Conservation (phyloP, 2,329 filamentous ascomycete species). For the Fusarium sacchari region DNA sequence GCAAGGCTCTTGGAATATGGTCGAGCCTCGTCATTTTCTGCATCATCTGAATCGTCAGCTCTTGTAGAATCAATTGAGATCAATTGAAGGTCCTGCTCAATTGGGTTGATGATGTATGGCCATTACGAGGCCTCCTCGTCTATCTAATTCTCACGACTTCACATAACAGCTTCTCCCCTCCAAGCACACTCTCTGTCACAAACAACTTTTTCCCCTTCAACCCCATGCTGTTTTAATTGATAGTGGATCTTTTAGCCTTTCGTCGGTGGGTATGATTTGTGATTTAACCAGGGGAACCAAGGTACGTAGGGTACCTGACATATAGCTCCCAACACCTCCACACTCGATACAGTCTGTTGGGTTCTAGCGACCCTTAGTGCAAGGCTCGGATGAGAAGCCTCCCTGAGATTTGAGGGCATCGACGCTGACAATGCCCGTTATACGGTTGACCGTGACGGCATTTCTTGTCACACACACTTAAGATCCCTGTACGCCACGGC, state of each 20-base stretch:
- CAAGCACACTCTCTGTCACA: constrained; percentile 31
- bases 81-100: constrained; percentile 27
- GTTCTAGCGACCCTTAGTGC: constrained; percentile 36
- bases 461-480: constrained; percentile 31
- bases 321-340: constrained; percentile 35
- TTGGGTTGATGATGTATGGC: not conserved
- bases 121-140: not conserved
- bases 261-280: constrained; percentile 33
- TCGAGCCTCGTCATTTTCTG: constrained; percentile 32
- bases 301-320: constrained; percentile 40
- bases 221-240: constrained; percentile 39
- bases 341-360: constrained; percentile 33
- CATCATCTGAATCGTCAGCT: constrained; percentile 14
- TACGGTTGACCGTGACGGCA: constrained; percentile 39
- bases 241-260: constrained; percentile 28
- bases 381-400: constrained; percentile 23
- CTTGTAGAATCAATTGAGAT: constrained; percentile 31
- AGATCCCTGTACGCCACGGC: constrained; percentile 32
- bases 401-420: constrained; percentile 30
- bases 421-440: constrained; percentile 6
- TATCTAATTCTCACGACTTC: constrained; percentile 43
- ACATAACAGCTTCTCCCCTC: constrained; percentile 28
- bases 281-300: constrained; percentile 33
- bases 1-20: constrained; percentile 32
- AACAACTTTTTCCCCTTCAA: constrained; percentile 27